Evolutionary conservation across 2,329 filamentous ascomycete species (phyloP).

Genomic region (Ilyonectria sp.): DNA sequence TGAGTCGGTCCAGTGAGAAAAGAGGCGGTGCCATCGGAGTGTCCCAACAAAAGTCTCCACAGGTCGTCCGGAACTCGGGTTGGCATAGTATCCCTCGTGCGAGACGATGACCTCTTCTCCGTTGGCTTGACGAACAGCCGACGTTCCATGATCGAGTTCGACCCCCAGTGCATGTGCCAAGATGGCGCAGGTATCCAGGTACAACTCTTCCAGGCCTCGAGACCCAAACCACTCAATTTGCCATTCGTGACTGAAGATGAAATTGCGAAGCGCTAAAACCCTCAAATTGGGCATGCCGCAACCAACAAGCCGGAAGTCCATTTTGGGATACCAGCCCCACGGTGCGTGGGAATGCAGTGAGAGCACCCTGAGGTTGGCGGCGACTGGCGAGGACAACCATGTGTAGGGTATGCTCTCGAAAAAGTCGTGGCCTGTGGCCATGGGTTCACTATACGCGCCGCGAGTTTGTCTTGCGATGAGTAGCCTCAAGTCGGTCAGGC

Average conservation of each 20-base stretch:
- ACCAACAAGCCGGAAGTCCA: background rate
- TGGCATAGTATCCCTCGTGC: background rate
- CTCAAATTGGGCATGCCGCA: background rate
- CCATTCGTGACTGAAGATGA: background rate
- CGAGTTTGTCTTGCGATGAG: background rate
- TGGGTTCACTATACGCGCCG: background rate
- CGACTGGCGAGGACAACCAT: background rate
- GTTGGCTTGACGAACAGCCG: background rate
- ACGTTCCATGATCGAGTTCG: background rate
- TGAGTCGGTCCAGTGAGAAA: background rate
- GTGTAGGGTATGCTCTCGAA: background rate
- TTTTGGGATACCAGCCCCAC: background rate
- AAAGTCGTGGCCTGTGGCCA: background rate
- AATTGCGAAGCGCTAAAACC: background rate
- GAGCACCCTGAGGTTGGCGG: background rate
- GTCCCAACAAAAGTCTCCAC: too few species aligned
- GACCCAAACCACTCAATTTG: background rate
- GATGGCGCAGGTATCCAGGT: background rate
- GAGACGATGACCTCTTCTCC: background rate
- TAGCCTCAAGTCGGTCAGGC: background rate
- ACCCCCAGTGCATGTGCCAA: background rate
- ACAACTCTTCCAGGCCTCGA: background rate
- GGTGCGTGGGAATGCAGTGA: background rate
- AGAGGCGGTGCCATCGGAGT: background rate
- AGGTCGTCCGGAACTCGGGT: too few species aligned